Percentiles rank a stretch among this genome's conserved stretches.
These are phyloP conservation scores for Penicilliopsis zonata DNA, from an alignment of 495 filamentous ascomycete species.

Conservation along the genomic window DNA sequence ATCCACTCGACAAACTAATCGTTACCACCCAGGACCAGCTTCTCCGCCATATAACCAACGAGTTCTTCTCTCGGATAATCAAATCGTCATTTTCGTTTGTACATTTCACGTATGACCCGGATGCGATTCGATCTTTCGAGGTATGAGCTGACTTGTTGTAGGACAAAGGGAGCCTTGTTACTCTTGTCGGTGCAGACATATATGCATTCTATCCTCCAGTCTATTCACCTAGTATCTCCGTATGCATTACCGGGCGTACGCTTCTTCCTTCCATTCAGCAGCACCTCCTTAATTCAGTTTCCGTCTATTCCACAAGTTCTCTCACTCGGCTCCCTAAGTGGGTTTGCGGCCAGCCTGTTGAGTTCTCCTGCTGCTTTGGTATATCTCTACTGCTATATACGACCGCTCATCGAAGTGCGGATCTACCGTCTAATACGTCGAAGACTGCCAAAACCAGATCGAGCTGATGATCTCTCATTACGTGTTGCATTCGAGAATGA, in stretches of 20 bases:
- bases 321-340: constrained; percentile 16
- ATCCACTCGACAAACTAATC: constrained; percentile 25
- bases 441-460: constrained; percentile 28
- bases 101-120: constrained; percentile 26
- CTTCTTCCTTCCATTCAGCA: constrained; percentile 26
- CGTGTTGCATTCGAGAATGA: constrained; percentile 35
- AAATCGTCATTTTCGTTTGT: constrained; percentile 19
- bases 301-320: constrained; percentile 19
- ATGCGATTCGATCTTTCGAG: no score
- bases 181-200: constrained; percentile 32
- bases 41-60: constrained; percentile 11
- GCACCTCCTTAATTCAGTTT: constrained; percentile 20
- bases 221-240: constrained; percentile 29
- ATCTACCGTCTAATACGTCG: constrained; percentile 32
- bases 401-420: constrained; percentile 29
- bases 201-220: constrained; percentile 38
- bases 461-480: constrained; percentile 34
- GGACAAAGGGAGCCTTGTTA: constrained; percentile 24
- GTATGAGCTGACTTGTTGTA: no score
- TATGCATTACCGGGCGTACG: constrained; percentile 14
- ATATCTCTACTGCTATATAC: constrained; percentile 25
- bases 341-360: constrained; percentile 14
- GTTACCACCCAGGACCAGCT: constrained; percentile 15
- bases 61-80: constrained; percentile 12
- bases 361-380: constrained; percentile 23